A percentile compares a stretch with the other conserved stretches of the same genome.
These are phyloP conservation scores for Coemansia reversa DNA, from an alignment of 192 early-diverging fungal genomes.

Conservation along the genomic window DNA sequence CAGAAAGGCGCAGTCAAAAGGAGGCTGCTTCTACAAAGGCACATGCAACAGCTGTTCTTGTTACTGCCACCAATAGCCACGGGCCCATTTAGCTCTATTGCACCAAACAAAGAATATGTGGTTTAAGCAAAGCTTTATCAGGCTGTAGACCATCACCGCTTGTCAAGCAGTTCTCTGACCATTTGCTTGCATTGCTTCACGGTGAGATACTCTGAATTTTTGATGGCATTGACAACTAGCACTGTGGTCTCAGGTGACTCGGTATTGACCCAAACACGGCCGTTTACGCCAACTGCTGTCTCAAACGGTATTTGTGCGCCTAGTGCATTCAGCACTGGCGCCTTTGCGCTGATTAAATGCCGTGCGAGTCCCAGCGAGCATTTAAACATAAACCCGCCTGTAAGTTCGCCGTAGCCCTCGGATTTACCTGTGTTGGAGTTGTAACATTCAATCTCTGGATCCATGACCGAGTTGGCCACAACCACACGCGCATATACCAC, in stretches of 20 bases:
- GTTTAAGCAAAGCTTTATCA: neutral
- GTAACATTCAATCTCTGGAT: conserved; percentile 92
- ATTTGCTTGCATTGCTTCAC: conserved; percentile 58
- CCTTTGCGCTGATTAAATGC: conserved; percentile 70
- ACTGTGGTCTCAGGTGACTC: conserved; percentile 63
- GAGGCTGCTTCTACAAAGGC: neutral
- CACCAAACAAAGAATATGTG: neutral
- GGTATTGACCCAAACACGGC: conserved; percentile 88
- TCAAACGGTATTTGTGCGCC: conserved; percentile 80
- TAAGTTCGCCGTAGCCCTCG: conserved; percentile 89
- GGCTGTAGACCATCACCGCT: conserved; percentile 7
- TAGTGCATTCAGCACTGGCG: conserved; percentile 68
- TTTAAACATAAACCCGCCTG: conserved; percentile 74
- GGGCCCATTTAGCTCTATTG: neutral
- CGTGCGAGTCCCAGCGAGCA: conserved; percentile 69
- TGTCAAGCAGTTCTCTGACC: conserved; percentile 52
- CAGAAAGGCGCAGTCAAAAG: too few relatives aligned
- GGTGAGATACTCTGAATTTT: conserved; percentile 68
- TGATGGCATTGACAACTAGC: conserved; percentile 67
- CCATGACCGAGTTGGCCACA: conserved; percentile 94
- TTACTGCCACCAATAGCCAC: neutral
- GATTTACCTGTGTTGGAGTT: conserved; percentile 77
- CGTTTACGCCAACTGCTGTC: conserved; percentile 89
- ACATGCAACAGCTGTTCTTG: neutral
- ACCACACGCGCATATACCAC: conserved; percentile 82